Evolutionary conservation across 2,329 filamentous ascomycete genomes (phyloP).

Genomic region (Ceratocystis alfenasii): DNA sequence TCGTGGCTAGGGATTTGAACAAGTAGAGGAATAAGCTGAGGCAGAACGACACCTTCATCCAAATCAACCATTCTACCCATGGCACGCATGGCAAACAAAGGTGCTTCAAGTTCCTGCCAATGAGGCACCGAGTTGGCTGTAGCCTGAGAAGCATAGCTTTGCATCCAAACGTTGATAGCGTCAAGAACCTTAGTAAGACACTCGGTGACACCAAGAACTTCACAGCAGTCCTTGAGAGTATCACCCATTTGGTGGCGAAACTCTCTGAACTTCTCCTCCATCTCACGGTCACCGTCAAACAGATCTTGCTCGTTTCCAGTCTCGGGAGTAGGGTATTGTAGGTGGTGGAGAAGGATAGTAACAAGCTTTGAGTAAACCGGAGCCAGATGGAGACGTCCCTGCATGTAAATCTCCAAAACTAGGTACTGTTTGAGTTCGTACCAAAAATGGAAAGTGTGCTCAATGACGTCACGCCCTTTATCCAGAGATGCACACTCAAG

Average conservation of each 20-base stretch:
- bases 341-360: conserved; percentile 80
- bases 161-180: conserved; percentile 79
- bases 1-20: conserved; percentile 92
- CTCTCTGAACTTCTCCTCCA: conserved; percentile 92
- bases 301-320: conserved; percentile 64
- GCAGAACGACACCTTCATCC: conserved; percentile 75
- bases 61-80: conserved; percentile 93
- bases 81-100: conserved; percentile 86
- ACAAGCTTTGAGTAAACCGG: conserved; percentile 83
- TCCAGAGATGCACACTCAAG: conserved; percentile 86
- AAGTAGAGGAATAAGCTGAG: conserved; percentile 83
- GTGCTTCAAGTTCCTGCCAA: conserved; percentile 93
- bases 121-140: conserved; percentile 66
- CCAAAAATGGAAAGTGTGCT: conserved; percentile 94
- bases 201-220: conserved; percentile 86
- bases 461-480: conserved; percentile 79
- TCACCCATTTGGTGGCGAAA: conserved; percentile 97
- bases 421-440: conserved; percentile 96
- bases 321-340: conserved; percentile 74
- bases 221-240: conserved; percentile 90
- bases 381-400: conserved; percentile 62
- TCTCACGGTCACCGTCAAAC: conserved; percentile 89
- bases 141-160: conserved; percentile 64
- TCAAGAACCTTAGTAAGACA: conserved; percentile 82
- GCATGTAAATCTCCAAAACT: conserved; percentile 76